These are phyloP conservation scores for Ophiostoma tasmaniense DNA, from an alignment of 2,329 filamentous ascomycete genomes.

Conservation along the genomic window DNA sequence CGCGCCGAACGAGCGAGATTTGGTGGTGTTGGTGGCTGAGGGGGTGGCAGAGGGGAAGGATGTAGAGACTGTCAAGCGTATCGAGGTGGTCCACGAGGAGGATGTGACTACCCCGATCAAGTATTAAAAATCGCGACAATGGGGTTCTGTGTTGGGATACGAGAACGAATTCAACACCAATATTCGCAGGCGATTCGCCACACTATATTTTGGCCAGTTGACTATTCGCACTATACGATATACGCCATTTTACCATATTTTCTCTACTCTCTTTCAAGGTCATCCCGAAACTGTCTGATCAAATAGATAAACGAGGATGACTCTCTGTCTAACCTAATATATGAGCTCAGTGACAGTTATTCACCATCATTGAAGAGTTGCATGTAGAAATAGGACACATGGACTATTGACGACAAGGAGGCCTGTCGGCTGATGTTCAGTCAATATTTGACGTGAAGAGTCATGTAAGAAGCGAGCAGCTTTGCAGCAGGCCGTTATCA, in stretches of 20 bases:
- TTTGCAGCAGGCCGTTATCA: not conserved
- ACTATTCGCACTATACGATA: not conserved
- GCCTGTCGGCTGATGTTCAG: not conserved
- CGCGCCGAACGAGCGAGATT: not conserved
- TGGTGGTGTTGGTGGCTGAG: not conserved
- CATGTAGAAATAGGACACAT: not conserved
- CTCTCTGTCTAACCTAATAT: not conserved
- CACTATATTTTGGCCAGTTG: not conserved
- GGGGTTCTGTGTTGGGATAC: not conserved
- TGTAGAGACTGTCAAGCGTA: not conserved
- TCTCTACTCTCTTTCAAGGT: not conserved
- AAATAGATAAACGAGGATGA: not conserved
- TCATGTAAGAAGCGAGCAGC: not conserved
- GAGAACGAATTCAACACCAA: not conserved
- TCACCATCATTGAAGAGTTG: not conserved
- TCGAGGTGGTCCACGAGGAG: not conserved
- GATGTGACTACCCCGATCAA: not conserved
- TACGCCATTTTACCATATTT: not conserved
- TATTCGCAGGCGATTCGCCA: not conserved
- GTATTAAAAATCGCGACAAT: not conserved
- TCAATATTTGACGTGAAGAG: too few species aligned
- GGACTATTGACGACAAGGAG: not conserved
- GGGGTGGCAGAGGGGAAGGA: not conserved
- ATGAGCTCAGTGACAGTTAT: not conserved
- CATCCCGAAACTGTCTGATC: not conserved